phyloP scores from a whole-genome alignment of 2,329 filamentous ascomycete genomes.

The Cordyceps cateniannulata region DNA sequence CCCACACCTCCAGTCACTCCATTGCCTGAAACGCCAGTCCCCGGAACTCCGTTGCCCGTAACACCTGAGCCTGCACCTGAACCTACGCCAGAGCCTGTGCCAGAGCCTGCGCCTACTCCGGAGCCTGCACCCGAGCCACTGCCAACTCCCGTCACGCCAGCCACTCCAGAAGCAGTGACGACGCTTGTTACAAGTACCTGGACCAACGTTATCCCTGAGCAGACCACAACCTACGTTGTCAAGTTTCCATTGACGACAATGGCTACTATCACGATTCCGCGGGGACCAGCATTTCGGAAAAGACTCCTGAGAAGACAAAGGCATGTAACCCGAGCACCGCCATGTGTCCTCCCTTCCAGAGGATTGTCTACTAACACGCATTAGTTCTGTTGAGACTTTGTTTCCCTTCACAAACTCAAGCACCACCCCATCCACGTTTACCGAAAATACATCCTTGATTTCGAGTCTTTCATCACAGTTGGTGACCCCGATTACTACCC shows the following conservation, averaged over 20 bases:
- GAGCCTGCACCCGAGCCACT: background rate
- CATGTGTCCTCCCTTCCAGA: background rate
- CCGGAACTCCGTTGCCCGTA: background rate
- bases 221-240: conserved; percentile 34
- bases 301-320: conserved; percentile 24
- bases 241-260: conserved; percentile 33
- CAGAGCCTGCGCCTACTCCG: conserved; percentile 17
- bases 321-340: conserved; percentile 16
- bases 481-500: background rate
- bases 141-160: conserved; percentile 27
- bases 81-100: background rate
- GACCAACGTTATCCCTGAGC: conserved; percentile 31
- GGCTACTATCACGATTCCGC: conserved; percentile 25
- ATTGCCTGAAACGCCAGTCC: conserved; percentile 14
- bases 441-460: conserved; percentile 18
- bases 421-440: conserved; percentile 14
- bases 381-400: conserved; percentile 17
- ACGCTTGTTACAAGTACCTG: conserved; percentile 31
- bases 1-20: conserved; percentile 25
- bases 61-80: conserved; percentile 18
- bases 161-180: conserved; percentile 19
- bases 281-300: conserved; percentile 14
- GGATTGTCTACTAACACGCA: conserved; percentile 9
- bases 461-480: conserved; percentile 25
- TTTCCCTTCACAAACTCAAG: conserved; percentile 27